A percentile compares a stretch with the other conserved stretches of the same genome.
phyloP scores from a whole-genome alignment of 1,284 basidiomycete species.

The Ceratobasidium sp. region DNA sequence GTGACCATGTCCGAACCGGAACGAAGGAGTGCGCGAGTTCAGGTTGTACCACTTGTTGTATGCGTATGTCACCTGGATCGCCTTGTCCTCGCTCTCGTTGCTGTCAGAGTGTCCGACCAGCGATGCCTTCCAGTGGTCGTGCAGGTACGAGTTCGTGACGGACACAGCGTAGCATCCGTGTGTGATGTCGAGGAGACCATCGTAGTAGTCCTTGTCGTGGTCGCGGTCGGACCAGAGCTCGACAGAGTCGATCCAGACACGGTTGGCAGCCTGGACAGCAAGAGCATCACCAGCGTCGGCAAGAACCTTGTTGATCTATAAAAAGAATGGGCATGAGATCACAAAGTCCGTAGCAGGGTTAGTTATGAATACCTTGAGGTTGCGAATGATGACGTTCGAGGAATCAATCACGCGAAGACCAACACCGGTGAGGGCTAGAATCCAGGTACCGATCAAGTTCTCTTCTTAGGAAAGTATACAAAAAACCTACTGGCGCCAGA shows the following conservation, averaged over 20 bases:
- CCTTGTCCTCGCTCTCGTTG: too few species aligned
- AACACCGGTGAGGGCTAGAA: constrained; percentile 56
- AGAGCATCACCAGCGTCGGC: constrained; percentile 58
- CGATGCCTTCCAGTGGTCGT: too few species aligned
- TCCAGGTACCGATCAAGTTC: background rate
- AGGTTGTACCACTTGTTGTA: background rate
- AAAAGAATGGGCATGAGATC: background rate
- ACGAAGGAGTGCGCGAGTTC: constrained; percentile 51
- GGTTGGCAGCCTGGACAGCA: constrained; percentile 60
- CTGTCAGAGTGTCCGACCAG: too few species aligned
- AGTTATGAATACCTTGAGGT: constrained; percentile 56
- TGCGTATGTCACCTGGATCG: constrained; percentile 47
- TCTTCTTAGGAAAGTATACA: background rate
- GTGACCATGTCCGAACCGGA: constrained; percentile 55
- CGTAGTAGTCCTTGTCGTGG: constrained; percentile 52
- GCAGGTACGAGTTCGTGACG: constrained; percentile 55
- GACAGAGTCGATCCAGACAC: constrained; percentile 63
- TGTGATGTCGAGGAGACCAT: constrained; percentile 51
- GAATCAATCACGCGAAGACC: constrained; percentile 61
- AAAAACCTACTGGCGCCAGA: constrained; percentile 50
- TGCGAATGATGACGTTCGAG: constrained; percentile 64
- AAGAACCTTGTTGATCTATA: constrained; percentile 55
- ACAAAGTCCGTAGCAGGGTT: too few species aligned
- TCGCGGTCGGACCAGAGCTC: constrained; percentile 54
- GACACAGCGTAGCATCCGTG: constrained; percentile 61